Percentiles rank a stretch among this genome's conserved stretches.
Evolutionary conservation across 257 asterid genomes (phyloP).

Genomic region (Solanum piurae): DNA sequence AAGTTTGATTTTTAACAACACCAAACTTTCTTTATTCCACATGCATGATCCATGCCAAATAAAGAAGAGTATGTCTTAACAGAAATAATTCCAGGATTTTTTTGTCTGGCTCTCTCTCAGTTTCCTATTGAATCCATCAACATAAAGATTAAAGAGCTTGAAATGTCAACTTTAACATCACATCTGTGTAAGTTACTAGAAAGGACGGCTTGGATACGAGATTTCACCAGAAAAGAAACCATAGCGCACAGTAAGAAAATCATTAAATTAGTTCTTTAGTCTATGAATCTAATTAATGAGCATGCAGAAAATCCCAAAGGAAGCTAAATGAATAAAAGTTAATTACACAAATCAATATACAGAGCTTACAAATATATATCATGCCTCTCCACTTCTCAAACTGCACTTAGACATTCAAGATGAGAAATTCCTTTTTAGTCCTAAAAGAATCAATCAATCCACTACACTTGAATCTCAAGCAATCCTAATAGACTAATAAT

Average conservation of each 20-base stretch:
- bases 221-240: neutral
- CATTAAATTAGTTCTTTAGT: neutral
- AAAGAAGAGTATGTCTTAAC: neutral
- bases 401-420: neutral
- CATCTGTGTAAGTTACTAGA: neutral
- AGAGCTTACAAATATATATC: neutral
- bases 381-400: neutral
- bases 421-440: neutral
- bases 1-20: neutral
- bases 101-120: neutral
- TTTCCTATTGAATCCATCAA: neutral
- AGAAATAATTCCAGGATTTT: neutral
- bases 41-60: neutral
- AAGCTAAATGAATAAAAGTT: neutral
- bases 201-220: neutral
- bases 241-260: neutral
- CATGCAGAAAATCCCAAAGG: neutral
- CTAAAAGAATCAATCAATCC: neutral
- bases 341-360: neutral
- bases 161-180: neutral
- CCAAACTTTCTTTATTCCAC: neutral
- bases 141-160: neutral
- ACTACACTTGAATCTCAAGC: neutral
- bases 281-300: neutral
- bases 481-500: neutral